phyloP scores from a whole-genome alignment of 495 filamentous ascomycete species.

The Xanthoparmelia taractica region DNA sequence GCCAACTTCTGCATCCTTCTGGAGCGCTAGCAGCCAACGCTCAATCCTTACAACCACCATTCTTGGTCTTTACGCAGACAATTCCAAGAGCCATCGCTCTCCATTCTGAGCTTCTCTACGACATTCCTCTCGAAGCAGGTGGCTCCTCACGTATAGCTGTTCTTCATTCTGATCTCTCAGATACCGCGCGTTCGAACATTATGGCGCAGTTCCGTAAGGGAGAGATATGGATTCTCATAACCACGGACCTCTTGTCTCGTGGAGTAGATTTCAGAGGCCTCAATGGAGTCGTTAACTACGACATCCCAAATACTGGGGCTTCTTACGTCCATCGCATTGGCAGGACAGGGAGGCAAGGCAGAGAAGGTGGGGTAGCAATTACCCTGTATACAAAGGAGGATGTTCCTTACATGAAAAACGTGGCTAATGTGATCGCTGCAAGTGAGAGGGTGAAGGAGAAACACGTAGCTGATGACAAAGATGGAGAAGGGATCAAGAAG shows the following conservation, averaged over 20 bases:
- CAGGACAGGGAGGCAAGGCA: slow-evolving; percentile 80
- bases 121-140: slow-evolving; percentile 82
- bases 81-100: slow-evolving; percentile 83
- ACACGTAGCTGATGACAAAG: slow-evolving; percentile 28
- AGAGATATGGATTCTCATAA: slow-evolving; percentile 93
- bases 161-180: slow-evolving; percentile 78
- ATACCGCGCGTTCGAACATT: slow-evolving; percentile 62
- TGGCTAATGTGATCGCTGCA: slow-evolving; percentile 83
- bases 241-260: slow-evolving; percentile 83
- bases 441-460: slow-evolving; percentile 57
- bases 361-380: slow-evolving; percentile 81
- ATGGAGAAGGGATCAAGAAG: slow-evolving; percentile 53
- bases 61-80: slow-evolving; percentile 91
- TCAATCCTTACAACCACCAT: slow-evolving; percentile 68
- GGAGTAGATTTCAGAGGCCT: slow-evolving; percentile 88
- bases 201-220: slow-evolving; percentile 87
- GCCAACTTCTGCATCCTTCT: slow-evolving; percentile 77
- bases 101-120: slow-evolving; percentile 84
- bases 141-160: slow-evolving; percentile 81
- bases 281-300: slow-evolving; percentile 93
- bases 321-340: slow-evolving; percentile 91
- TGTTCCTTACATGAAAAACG: slow-evolving; percentile 78
- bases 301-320: slow-evolving; percentile 80
- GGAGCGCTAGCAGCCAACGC: slow-evolving; percentile 43
- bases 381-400: slow-evolving; percentile 95